These are phyloP conservation scores for Populus tremula DNA, from an alignment of 345 rosid species.

Conservation along the genomic window DNA sequence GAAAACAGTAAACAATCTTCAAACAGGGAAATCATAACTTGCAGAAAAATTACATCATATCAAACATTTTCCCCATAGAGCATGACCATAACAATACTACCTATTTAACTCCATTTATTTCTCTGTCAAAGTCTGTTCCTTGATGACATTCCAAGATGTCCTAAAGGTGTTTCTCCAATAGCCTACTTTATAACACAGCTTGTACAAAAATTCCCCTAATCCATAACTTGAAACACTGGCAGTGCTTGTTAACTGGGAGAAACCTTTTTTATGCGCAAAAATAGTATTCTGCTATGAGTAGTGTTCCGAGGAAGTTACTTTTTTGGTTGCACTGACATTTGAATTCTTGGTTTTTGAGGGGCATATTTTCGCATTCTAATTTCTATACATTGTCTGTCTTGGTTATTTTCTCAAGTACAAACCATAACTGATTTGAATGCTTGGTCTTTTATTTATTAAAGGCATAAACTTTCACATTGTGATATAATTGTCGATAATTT, in stretches of 20 bases:
- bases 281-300: not conserved
- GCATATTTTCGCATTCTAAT: not conserved
- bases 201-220: not conserved
- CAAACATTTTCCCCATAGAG: not conserved
- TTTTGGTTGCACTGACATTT: not conserved
- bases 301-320: not conserved
- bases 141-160: not conserved
- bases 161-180: not conserved
- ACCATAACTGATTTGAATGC: not conserved
- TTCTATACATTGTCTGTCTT: not conserved
- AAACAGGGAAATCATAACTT: not conserved
- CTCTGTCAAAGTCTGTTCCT: not conserved
- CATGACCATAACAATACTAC: not conserved
- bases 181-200: not conserved
- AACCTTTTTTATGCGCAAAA: not conserved
- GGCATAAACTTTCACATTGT: constrained; percentile 1
- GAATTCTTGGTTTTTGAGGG: not conserved
- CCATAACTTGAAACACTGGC: not conserved
- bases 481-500: not conserved
- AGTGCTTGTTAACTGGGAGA: not conserved
- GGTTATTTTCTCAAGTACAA: not conserved
- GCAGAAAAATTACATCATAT: not conserved
- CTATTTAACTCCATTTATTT: not conserved
- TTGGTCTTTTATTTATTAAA: not conserved
- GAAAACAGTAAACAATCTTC: not conserved